Evolutionary conservation across 352 stramenopile species (phyloP).

Genomic region (Phytophthora agathidicida): DNA sequence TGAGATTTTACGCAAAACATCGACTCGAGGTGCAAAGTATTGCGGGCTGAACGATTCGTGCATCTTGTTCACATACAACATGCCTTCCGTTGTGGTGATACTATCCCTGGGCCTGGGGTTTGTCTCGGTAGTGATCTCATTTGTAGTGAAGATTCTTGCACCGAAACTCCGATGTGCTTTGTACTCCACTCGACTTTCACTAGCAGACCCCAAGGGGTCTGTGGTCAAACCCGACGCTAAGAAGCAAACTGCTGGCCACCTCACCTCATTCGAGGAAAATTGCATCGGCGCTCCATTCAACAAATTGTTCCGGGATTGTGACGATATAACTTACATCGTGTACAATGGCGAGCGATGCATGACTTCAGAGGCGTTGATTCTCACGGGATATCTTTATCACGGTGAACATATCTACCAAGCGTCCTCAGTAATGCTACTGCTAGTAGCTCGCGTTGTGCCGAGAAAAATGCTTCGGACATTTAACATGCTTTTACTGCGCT

Average conservation of each 20-base stretch:
- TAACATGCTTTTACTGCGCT: slow-evolving; percentile 25
- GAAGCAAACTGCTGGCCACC: neutral
- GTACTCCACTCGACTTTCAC: neutral
- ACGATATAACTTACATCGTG: slow-evolving; percentile 12
- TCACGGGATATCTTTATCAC: slow-evolving; percentile 22
- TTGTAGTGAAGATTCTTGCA: slow-evolving; percentile 1
- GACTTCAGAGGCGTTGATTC: slow-evolving; percentile 6
- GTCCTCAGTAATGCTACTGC: slow-evolving; percentile 17
- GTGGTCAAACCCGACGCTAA: too few species aligned
- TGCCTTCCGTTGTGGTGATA: slow-evolving; percentile 5
- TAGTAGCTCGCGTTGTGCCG: slow-evolving; percentile 15
- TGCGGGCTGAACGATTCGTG: slow-evolving; percentile 29
- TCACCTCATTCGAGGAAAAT: slow-evolving; percentile 18
- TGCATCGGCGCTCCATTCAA: slow-evolving; percentile 15
- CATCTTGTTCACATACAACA: slow-evolving; percentile 22
- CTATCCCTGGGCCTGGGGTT: slow-evolving; percentile 3
- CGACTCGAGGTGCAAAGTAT: slow-evolving; percentile 6
- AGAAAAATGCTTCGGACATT: slow-evolving; percentile 20
- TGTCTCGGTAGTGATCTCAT: slow-evolving; percentile 1
- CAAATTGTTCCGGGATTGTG: slow-evolving; percentile 9
- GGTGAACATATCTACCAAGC: slow-evolving; percentile 28
- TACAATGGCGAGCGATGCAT: slow-evolving; percentile 17
- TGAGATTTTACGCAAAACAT: slow-evolving; percentile 25
- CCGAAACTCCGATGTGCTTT: neutral
- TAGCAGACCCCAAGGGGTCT: too few species aligned